Evolutionary conservation across 306 rosid genomes (phyloP).

Genomic region (Rosa persica): DNA sequence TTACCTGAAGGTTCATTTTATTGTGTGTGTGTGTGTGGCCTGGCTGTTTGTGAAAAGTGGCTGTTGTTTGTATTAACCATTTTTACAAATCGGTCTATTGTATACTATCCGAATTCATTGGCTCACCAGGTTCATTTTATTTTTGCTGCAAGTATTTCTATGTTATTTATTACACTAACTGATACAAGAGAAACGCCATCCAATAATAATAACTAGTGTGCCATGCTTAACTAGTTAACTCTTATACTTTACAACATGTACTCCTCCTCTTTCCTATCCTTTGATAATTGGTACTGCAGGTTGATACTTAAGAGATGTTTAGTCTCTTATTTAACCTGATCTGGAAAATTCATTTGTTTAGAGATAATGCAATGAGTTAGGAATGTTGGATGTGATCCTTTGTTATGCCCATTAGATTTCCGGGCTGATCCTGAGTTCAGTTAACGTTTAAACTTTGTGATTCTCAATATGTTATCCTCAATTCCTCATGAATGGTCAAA

Average conservation of each 20-base stretch:
- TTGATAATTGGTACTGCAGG: not conserved
- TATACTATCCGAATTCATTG: not conserved
- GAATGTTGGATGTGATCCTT: not conserved
- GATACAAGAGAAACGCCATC: not conserved
- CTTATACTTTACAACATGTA: not conserved
- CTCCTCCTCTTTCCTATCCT: not conserved
- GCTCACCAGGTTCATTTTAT: not conserved
- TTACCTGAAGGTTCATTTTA: not conserved
- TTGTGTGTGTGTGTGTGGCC: not conserved
- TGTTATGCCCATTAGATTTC: conserved; percentile 5
- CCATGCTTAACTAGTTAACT: conserved; percentile 4
- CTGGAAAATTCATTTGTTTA: conserved; percentile 8
- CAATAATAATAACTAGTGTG: not conserved
- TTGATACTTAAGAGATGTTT: not conserved
- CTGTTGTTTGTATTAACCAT: not conserved
- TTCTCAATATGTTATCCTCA: not conserved
- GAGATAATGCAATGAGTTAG: not conserved
- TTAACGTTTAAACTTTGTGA: not conserved
- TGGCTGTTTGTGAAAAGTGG: not conserved
- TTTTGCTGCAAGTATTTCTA: not conserved
- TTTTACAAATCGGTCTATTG: not conserved
- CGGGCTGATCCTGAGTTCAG: not conserved
- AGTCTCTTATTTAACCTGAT: not conserved
- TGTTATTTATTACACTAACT: not conserved
- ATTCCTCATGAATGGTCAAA: not conserved